Evolutionary conservation across 345 rosid genomes (phyloP).

Genomic region (Arabis alpina): DNA sequence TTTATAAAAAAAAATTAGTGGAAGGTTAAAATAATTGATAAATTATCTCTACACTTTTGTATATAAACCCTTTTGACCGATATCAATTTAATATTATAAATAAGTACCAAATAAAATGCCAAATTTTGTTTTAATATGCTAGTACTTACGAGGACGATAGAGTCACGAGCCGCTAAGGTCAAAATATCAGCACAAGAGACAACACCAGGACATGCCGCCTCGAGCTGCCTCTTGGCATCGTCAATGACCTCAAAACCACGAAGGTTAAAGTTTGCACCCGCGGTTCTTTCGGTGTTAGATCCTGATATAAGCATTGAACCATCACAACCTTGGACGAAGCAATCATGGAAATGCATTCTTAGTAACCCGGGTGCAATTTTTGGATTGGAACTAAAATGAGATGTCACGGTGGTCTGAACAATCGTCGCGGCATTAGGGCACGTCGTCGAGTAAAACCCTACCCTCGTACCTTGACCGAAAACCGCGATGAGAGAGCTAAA

Average conservation of each 20-base stretch:
- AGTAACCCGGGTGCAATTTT: conserved; percentile 46
- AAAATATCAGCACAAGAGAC: conserved; percentile 61
- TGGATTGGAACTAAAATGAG: conserved; percentile 40
- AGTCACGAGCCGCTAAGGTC: conserved; percentile 54
- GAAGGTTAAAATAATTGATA: too few relatives aligned
- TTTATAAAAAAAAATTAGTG: too few relatives aligned
- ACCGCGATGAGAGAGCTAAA: conserved; percentile 11
- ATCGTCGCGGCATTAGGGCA: conserved; percentile 51
- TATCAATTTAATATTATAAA: too few relatives aligned
- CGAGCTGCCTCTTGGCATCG: conserved; percentile 42
- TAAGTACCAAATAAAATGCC: background rate
- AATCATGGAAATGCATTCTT: conserved; percentile 54
- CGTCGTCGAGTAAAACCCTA: conserved; percentile 50
- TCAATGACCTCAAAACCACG: conserved; percentile 47
- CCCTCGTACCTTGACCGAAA: conserved; percentile 37
- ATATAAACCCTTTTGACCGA: too few relatives aligned
- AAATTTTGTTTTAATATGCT: background rate
- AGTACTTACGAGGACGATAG: conserved; percentile 43
- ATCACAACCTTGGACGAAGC: conserved; percentile 57
- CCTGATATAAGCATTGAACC: conserved; percentile 54
- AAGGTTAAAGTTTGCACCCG: conserved; percentile 40
- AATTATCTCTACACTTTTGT: too few relatives aligned
- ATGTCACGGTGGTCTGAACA: conserved; percentile 34
- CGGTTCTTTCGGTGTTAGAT: conserved; percentile 47
- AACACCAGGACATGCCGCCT: conserved; percentile 49